Evolutionary conservation across 345 rosid species (phyloP), one percentile per base, ranked within the genome.

Genomic region (Carallia brachiata): DNA sequence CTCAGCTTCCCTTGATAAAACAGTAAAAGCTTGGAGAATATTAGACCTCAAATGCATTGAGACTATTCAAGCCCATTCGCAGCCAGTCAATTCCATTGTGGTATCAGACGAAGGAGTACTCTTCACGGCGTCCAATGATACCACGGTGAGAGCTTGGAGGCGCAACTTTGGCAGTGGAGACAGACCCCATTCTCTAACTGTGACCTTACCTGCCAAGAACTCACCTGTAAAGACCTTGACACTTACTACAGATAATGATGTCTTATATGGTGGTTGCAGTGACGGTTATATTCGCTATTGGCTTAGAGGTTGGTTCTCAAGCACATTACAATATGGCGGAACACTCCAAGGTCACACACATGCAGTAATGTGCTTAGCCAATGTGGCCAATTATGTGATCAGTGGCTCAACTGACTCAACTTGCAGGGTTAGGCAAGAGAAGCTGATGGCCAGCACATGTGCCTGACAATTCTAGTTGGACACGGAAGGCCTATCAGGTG

Each of bases 101-200:
- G 67, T 74, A 0, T 67, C 84, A 5, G 77, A 70, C 1, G 82
- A 79, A 0, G 90, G 87, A 1, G 66, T 81, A 16, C 86, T 86
- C 31, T 86, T 73, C 86, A 82, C 87, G 0, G 88, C 87, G 70
- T 86, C 88, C 0, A 88, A 82, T 6, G 88, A 86, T n/a, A 84
- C 86, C 70, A 79, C 85, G 4, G 54, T 86, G 65, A 75, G 77
- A 23, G 86, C 76, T 0, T 84, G 87, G 23, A 78, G 79, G 17
- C 67, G 82, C 5, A 79, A 82, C 48, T 78, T 80, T 58, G 72
- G 67, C 40, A 53, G 73, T 8, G 80, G 77, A 1, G 73, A 77
- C 40, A 60, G 75, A 27, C 79, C 82, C 6, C 90, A 82, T 66
- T 73, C 80, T 1, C 86, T 86, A 27, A 48, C 66, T 40, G 36